Conservation (phyloP, 768 basidiomycete genomes). For the Amanita subjunquillea region DNA sequence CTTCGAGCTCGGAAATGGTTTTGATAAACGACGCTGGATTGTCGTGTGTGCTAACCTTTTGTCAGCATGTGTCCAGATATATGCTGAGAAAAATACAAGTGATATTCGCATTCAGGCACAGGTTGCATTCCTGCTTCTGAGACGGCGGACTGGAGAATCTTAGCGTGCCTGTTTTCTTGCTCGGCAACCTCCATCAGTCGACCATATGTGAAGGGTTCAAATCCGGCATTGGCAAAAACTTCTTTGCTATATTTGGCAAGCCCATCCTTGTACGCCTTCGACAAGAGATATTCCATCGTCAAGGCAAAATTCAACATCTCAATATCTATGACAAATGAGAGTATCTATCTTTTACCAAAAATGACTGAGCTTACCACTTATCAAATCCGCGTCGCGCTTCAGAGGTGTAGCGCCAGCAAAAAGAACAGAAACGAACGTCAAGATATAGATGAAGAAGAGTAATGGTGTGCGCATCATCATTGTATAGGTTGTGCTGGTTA, state of each 20-base stretch:
- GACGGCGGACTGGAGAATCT: slow-evolving; percentile 36
- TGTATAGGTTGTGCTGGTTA: background rate
- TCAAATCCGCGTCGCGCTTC: background rate
- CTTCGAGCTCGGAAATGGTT: slow-evolving; percentile 42
- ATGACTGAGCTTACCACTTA: background rate
- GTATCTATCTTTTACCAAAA: background rate
- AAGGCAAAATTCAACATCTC: slow-evolving; percentile 36
- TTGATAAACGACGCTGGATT: slow-evolving; percentile 38
- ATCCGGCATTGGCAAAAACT: slow-evolving; percentile 38
- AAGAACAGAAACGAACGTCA: background rate
- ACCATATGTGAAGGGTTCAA: slow-evolving; percentile 35
- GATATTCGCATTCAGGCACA: slow-evolving; percentile 47
- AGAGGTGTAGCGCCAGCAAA: background rate
- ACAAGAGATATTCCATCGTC: slow-evolving; percentile 34
- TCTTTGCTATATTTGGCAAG: slow-evolving; percentile 34
- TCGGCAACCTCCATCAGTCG: slow-evolving; percentile 40
- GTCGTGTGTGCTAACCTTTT: slow-evolving; percentile 27
- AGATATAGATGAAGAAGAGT: background rate
- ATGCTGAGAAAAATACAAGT: slow-evolving; percentile 26
- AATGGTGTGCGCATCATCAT: background rate
- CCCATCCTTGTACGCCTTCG: slow-evolving; percentile 31
- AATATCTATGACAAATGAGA: slow-evolving; percentile 13
- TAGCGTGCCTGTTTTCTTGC: slow-evolving; percentile 48
- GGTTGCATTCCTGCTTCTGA: slow-evolving; percentile 27
- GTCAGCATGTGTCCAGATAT: background rate